These are phyloP conservation scores for Pelargonium fulgidum DNA, from an alignment of 441 rosid species.

Conservation along the genomic window DNA sequence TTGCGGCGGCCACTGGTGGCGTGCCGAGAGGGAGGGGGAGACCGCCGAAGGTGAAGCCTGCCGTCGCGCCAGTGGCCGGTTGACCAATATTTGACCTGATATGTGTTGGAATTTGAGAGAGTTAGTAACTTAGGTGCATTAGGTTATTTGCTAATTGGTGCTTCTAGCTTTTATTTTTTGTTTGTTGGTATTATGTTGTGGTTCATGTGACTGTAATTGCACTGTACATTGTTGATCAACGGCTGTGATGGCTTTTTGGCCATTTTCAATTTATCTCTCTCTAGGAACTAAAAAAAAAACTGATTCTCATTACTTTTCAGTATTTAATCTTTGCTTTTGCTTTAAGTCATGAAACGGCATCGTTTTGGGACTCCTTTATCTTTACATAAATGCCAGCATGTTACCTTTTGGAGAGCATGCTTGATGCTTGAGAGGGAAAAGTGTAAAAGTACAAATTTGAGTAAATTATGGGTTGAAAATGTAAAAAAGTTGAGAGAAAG, in stretches of 20 bases:
- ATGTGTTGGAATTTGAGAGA: too few relatives aligned
- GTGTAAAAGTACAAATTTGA: too few relatives aligned
- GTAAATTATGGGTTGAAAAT: too few relatives aligned
- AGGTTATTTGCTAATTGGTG: conserved; percentile 28
- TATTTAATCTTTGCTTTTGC: too few relatives aligned
- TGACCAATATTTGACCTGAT: conserved; percentile 15
- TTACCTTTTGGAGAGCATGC: too few relatives aligned
- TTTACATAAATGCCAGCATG: too few relatives aligned
- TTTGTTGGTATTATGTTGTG: conserved; percentile 9
- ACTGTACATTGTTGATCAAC: conserved; percentile 21
- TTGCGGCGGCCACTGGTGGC: conserved; percentile 20
- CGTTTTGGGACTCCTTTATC: too few relatives aligned
- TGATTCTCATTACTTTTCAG: conserved; percentile 16
- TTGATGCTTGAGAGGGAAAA: too few relatives aligned
- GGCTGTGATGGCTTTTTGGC: conserved; percentile 13
- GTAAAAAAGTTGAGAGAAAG: too few relatives aligned
- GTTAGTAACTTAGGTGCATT: conserved; percentile 20
- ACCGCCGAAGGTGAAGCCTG: conserved; percentile 65
- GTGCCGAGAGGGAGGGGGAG: conserved; percentile 67
- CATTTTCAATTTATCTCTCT: background rate
- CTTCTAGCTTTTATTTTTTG: background rate
- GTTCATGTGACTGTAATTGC: conserved; percentile 24
- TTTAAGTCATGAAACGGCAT: too few relatives aligned
- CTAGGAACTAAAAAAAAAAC: background rate
- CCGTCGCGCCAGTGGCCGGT: conserved; percentile 40